Evolutionary conservation across 2,329 filamentous ascomycete species (phyloP).

Genomic region (Saccharata proteae): DNA sequence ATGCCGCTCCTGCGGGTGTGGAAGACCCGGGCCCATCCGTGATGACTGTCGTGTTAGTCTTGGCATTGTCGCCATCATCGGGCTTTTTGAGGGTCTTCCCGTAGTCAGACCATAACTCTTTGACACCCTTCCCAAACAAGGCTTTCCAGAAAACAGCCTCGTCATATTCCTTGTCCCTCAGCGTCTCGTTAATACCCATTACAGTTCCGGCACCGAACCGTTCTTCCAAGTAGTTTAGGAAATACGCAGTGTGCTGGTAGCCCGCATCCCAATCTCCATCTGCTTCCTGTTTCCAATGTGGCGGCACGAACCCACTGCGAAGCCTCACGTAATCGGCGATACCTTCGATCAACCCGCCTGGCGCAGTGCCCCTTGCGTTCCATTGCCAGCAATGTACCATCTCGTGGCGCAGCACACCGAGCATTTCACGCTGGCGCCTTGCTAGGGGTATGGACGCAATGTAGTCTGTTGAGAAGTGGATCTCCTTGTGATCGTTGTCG

Average conservation of each 20-base stretch:
- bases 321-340: conserved; percentile 88
- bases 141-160: conserved; percentile 48
- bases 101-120: conserved; percentile 67
- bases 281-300: conserved; percentile 61
- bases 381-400: conserved; percentile 93
- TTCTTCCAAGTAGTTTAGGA: conserved; percentile 72
- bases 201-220: conserved; percentile 41
- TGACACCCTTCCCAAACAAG: conserved; percentile 54
- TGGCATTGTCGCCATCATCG: not conserved
- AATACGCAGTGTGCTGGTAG: conserved; percentile 86
- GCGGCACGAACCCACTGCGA: conserved; percentile 57
- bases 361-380: conserved; percentile 45
- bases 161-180: conserved; percentile 40
- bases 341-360: conserved; percentile 73
- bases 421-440: conserved; percentile 47
- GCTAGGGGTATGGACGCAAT: conserved; percentile 35
- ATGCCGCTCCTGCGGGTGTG: too few relatives aligned
- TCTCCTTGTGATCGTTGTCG: conserved; percentile 81
- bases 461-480: conserved; percentile 74
- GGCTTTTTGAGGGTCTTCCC: conserved; percentile 33
- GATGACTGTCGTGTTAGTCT: too few relatives aligned
- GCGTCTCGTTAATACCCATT: conserved; percentile 50
- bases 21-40: too few relatives aligned
- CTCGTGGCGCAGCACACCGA: conserved; percentile 80
- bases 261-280: conserved; percentile 69